Evolutionary conservation across 78 protist species (phyloP).

Genomic region (Guillardia theta): DNA sequence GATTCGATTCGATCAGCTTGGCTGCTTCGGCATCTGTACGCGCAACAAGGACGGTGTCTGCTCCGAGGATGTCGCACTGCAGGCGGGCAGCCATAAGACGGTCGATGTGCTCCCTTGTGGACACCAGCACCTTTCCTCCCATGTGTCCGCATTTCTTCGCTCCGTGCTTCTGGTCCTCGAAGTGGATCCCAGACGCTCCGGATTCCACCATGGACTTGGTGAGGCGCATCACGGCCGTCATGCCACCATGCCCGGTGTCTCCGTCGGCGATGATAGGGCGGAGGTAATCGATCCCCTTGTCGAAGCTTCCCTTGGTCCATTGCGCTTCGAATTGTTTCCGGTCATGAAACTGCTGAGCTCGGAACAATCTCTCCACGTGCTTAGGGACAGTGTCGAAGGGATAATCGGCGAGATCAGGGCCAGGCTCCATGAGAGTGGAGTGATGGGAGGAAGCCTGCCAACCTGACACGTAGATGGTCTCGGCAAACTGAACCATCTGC

Average conservation of each 20-base stretch:
- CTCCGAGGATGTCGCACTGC: conserved; percentile 79
- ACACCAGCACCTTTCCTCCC: conserved; percentile 61
- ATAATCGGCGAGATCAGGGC: conserved; percentile 86
- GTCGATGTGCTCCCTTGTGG: conserved; percentile 84
- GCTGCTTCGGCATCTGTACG: conserved; percentile 93
- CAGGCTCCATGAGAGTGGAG: conserved; percentile 79
- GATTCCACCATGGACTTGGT: conserved; percentile 85
- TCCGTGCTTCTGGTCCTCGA: conserved; percentile 90
- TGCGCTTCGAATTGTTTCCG: conserved; percentile 68
- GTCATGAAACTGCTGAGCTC: conserved; percentile 77
- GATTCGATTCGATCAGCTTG: conserved; percentile 73
- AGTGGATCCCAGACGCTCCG: conserved; percentile 92
- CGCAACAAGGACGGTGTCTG: conserved; percentile 78
- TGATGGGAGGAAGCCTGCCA: conserved; percentile 81
- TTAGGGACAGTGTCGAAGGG: conserved; percentile 82
- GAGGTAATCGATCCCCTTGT: conserved; percentile 59
- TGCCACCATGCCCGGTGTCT: conserved; percentile 95
- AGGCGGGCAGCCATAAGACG: conserved; percentile 84
- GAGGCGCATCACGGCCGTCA: conserved; percentile 84
- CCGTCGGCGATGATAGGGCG: conserved; percentile 92
- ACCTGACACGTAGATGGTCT: conserved; percentile 75
- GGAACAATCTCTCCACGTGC: conserved; percentile 63
- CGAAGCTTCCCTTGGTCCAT: neutral
- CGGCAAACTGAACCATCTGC: conserved; percentile 72
- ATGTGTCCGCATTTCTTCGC: conserved; percentile 85